phyloP scores from a whole-genome alignment of 2,329 filamentous ascomycete species.

The Colletotrichum aenigma region DNA sequence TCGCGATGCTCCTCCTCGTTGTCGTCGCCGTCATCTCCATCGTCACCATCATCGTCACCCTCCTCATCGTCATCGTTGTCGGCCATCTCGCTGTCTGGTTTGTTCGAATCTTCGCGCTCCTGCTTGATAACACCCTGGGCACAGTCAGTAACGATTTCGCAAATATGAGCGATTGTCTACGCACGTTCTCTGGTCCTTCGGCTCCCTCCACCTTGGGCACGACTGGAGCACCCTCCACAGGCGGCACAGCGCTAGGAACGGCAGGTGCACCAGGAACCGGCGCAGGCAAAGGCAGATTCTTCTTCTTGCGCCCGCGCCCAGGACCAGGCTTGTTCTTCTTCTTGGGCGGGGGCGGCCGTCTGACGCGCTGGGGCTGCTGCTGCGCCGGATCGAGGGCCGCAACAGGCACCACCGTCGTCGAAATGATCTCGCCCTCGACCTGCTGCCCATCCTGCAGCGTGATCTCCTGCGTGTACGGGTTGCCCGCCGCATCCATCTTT shows the following conservation, averaged over 20 bases:
- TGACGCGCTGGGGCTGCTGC: constrained; percentile 47
- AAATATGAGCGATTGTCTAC: neutral
- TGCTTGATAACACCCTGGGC: constrained; percentile 44
- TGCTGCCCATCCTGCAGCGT: constrained; percentile 79
- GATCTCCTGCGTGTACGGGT: constrained; percentile 83
- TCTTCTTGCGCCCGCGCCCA: constrained; percentile 81
- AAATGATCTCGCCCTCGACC: constrained; percentile 81
- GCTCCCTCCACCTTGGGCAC: constrained; percentile 14
- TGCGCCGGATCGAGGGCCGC: constrained; percentile 57
- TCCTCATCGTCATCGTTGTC: constrained; percentile 56
- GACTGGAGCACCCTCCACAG: constrained; percentile 29
- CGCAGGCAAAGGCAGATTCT: constrained; percentile 56
- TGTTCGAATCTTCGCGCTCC: constrained; percentile 48
- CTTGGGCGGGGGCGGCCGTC: constrained; percentile 77
- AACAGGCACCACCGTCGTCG: constrained; percentile 58
- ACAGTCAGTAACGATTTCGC: constrained; percentile 22
- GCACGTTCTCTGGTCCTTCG: constrained; percentile 15
- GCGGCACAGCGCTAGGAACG: constrained; percentile 27
- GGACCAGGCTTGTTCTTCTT: constrained; percentile 78
- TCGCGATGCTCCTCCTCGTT: constrained; percentile 48
- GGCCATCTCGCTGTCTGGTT: constrained; percentile 57
- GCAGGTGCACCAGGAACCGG: constrained; percentile 27
- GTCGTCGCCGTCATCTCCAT: constrained; percentile 52
- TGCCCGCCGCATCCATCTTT: constrained; percentile 77
- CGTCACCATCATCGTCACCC: constrained; percentile 52